phyloP scores from a whole-genome alignment of 345 rosid genomes.

The Eucalyptus globulus region DNA sequence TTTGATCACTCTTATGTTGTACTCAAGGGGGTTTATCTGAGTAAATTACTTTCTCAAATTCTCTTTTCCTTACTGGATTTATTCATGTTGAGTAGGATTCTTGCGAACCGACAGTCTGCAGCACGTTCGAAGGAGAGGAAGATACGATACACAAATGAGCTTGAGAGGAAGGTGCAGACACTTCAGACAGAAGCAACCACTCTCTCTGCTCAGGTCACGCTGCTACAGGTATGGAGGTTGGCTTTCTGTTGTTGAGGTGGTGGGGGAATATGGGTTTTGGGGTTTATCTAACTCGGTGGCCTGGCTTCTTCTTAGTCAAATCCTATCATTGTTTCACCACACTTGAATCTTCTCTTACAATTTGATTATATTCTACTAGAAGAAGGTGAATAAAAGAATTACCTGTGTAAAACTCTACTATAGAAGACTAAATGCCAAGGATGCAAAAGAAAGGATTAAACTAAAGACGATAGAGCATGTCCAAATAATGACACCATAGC shows the following conservation, averaged over 20 bases:
- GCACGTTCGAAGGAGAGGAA: conserved; percentile 97
- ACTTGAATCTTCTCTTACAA: background rate
- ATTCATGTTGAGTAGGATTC: conserved; percentile 33
- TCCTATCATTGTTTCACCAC: background rate
- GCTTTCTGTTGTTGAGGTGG: background rate
- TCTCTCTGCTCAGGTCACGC: conserved; percentile 91
- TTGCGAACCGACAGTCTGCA: conserved; percentile 92
- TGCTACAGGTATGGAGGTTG: conserved; percentile 53
- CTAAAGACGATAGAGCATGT: background rate
- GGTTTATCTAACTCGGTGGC: background rate
- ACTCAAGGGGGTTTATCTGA: background rate
- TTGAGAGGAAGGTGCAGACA: conserved; percentile 97
- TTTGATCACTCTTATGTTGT: background rate
- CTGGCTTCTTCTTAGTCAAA: background rate
- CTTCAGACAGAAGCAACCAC: conserved; percentile 97
- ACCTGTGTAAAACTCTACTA: background rate
- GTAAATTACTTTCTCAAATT: background rate
- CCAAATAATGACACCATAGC: background rate
- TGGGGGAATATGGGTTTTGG: background rate
- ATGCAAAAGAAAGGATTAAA: background rate
- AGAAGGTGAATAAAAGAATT: background rate
- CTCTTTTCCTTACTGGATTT: background rate
- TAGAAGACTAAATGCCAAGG: background rate
- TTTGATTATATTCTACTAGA: background rate
- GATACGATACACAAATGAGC: conserved; percentile 65